A percentile compares a stretch with the other conserved stretches of the same genome.
These are phyloP conservation scores for Geotrichum klebahnii DNA, from an alignment of 1,139 yeast genomes.

Conservation along the genomic window DNA sequence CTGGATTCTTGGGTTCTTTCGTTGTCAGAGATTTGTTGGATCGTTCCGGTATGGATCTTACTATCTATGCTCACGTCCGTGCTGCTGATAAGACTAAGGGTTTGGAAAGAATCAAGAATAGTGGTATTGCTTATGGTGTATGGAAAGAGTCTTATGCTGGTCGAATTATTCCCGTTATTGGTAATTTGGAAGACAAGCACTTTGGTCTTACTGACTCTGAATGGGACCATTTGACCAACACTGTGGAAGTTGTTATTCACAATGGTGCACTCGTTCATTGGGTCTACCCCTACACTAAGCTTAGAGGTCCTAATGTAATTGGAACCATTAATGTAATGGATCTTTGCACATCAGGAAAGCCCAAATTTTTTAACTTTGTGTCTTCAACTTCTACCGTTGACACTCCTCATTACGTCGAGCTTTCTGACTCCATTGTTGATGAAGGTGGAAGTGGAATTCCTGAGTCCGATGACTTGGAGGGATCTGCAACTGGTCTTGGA, in stretches of 20 bases:
- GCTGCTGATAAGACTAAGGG: constrained; percentile 69
- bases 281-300: constrained; percentile 90
- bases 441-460: constrained; percentile 69
- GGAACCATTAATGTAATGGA: constrained; percentile 82
- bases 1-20: constrained; percentile 94
- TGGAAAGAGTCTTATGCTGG: constrained; percentile 66
- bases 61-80: constrained; percentile 84
- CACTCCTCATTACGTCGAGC: constrained; percentile 68
- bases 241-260: constrained; percentile 80
- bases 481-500: constrained; percentile 76
- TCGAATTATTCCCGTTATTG: constrained; percentile 69
- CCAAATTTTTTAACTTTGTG: constrained; percentile 84
- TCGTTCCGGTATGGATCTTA: constrained; percentile 47
- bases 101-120: constrained; percentile 64
- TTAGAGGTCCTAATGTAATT: constrained; percentile 90
- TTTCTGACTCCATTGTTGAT: constrained; percentile 65
- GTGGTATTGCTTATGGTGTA: constrained; percentile 81
- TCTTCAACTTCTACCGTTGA: constrained; percentile 94
- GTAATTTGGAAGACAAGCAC: constrained; percentile 66
- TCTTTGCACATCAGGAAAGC: constrained; percentile 70
- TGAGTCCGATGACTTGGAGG: constrained; percentile 77
- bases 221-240: constrained; percentile 57
- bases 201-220: constrained; percentile 61
- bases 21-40: constrained; percentile 70
- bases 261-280: constrained; percentile 98